A percentile compares a stretch with the other conserved stretches of the same genome.
Evolutionary conservation across 768 basidiomycete species (phyloP).

Genomic region (button mushroom (Agaricus bisporus)): DNA sequence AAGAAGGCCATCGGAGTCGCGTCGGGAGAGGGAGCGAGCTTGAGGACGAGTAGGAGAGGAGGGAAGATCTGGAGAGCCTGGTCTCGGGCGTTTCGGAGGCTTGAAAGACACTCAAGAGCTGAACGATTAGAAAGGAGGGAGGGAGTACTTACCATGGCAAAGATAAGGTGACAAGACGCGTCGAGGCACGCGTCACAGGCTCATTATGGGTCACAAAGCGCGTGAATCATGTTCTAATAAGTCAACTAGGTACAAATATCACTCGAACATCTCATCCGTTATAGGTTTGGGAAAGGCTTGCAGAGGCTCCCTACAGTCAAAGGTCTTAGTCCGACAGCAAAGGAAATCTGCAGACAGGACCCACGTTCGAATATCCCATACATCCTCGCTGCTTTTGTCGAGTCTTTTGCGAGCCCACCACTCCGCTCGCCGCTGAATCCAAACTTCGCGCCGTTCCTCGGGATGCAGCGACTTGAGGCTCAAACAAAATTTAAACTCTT

Average conservation of each 20-base stretch:
- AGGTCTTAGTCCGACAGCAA: neutral
- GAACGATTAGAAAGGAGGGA: neutral
- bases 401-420: conserved; percentile 88
- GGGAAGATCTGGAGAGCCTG: conserved; percentile 44
- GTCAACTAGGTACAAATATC: too few species aligned
- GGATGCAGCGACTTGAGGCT: conserved; percentile 71
- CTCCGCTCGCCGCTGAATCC: conserved; percentile 83
- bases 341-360: neutral
- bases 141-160: neutral
- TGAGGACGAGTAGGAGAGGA: conserved; percentile 37
- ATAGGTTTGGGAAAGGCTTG: conserved; percentile 41
- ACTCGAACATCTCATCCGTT: conserved; percentile 18
- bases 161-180: neutral
- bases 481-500: conserved; percentile 95
- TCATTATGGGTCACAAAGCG: too few species aligned
- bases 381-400: conserved; percentile 83
- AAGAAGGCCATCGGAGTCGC: conserved; percentile 65
- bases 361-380: conserved; percentile 87
- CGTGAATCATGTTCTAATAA: too few species aligned
- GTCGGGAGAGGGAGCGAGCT: conserved; percentile 39
- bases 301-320: conserved; percentile 38
- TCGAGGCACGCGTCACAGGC: too few species aligned
- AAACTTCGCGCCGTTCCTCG: conserved; percentile 73
- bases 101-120: neutral
- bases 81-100: conserved; percentile 60